Conservation (phyloP, 2,329 filamentous ascomycete species). For the Gyromitra esculenta region DNA sequence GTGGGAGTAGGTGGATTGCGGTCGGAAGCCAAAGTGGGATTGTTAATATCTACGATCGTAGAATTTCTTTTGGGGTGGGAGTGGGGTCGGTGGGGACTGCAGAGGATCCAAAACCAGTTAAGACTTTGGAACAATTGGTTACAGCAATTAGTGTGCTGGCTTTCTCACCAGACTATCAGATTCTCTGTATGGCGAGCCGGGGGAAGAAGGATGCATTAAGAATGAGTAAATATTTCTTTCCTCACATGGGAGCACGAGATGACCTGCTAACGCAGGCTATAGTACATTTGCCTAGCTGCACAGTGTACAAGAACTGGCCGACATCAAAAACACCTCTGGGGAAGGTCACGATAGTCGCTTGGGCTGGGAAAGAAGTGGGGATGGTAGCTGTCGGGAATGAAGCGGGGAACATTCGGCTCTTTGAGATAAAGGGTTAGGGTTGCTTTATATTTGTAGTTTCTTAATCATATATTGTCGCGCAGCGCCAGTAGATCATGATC, state of each 20-base stretch:
- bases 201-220: conserved; percentile 89
- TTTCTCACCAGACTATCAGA: conserved; percentile 89
- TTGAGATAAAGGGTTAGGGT: conserved; percentile 72
- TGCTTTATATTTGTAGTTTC: not conserved
- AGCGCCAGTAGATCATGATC: not conserved
- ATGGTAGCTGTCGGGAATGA: conserved; percentile 89
- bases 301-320: conserved; percentile 96
- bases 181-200: conserved; percentile 84
- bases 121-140: conserved; percentile 83
- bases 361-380: conserved; percentile 72
- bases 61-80: conserved; percentile 65
- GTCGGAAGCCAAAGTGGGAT: conserved; percentile 87
- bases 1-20: conserved; percentile 88
- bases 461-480: conserved; percentile 19
- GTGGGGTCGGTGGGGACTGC: conserved; percentile 67
- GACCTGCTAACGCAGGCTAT: conserved; percentile 8
- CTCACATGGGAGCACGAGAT: conserved; percentile 7
- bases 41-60: conserved; percentile 90
- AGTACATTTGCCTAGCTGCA: conserved; percentile 90
- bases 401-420: conserved; percentile 84
- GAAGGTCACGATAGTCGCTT: conserved; percentile 71
- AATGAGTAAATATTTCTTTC: conserved; percentile 64
- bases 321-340: conserved; percentile 89
- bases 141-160: conserved; percentile 81
- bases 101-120: conserved; percentile 74